phyloP scores from a whole-genome alignment of 2,329 filamentous ascomycete species.

The Aureobasidium lini region DNA sequence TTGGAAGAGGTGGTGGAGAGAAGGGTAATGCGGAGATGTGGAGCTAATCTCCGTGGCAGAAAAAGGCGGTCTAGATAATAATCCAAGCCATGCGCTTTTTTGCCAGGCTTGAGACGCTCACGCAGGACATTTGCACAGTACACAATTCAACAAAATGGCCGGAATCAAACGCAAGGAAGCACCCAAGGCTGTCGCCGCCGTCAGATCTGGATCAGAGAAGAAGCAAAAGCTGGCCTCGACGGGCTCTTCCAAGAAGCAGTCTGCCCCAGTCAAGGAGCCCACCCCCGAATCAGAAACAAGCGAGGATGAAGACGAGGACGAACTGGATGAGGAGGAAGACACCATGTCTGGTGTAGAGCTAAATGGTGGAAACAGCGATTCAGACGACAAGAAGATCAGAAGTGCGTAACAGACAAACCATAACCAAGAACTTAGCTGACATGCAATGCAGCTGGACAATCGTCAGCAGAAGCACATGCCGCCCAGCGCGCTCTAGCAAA shows the following conservation, averaged over 20 bases:
- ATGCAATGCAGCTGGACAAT: constrained; percentile 37
- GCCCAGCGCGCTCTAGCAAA: constrained; percentile 85
- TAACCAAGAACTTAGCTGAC: background rate
- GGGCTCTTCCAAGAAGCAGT: constrained; percentile 6
- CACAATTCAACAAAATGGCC: constrained; percentile 22
- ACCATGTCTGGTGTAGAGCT: constrained; percentile 11
- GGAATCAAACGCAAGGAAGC: constrained; percentile 34
- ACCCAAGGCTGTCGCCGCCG: constrained; percentile 27
- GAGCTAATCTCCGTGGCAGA: background rate
- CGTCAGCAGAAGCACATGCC: constrained; percentile 76
- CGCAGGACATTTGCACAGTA: background rate
- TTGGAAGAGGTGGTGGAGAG: background rate
- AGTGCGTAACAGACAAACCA: constrained; percentile 4
- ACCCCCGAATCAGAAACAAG: constrained; percentile 10
- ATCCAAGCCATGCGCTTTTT: background rate
- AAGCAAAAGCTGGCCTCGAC: constrained; percentile 34
- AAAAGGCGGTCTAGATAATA: background rate
- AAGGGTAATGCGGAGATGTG: background rate
- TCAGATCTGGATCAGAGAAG: constrained; percentile 23
- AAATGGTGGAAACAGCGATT: constrained; percentile 3
- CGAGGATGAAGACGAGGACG: constrained; percentile 14
- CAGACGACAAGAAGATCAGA: constrained; percentile 17
- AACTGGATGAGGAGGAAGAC: background rate
- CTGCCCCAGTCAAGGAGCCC: constrained; percentile 1
- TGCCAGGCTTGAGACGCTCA: background rate